Conservation (phyloP, 2,329 filamentous ascomycete species). For the Pseudopithomyces chartarum region DNA sequence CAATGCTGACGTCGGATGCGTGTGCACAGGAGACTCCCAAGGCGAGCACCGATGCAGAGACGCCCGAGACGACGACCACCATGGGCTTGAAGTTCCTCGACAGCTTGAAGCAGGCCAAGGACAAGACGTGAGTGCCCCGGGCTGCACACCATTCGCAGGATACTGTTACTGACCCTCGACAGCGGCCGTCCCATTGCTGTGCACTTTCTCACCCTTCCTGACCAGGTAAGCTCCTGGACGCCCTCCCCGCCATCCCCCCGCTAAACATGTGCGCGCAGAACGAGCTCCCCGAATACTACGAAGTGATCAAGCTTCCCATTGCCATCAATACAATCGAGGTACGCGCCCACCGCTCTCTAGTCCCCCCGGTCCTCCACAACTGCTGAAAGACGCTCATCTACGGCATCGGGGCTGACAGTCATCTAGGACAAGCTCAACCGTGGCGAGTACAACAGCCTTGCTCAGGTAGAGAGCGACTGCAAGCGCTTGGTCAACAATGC, state of each 20-base stretch:
- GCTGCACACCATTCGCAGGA: not conserved
- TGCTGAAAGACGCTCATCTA: not conserved
- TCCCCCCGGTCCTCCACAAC: not conserved
- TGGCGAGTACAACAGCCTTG: conserved; percentile 71
- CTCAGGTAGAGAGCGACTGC: conserved; percentile 79
- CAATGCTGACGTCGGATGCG: conserved; percentile 32
- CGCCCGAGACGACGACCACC: conserved; percentile 69
- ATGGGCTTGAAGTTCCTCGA: conserved; percentile 76
- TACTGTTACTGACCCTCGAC: conserved; percentile 29
- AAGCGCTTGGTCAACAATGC: conserved; percentile 88
- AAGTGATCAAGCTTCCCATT: conserved; percentile 76
- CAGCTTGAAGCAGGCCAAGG: conserved; percentile 74
- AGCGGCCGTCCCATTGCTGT: conserved; percentile 73
- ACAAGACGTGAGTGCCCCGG: conserved; percentile 72
- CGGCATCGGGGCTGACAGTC: conserved; percentile 19
- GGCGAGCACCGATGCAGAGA: conserved; percentile 53
- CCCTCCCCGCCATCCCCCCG: conserved; percentile 12
- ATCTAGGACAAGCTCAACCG: conserved; percentile 66
- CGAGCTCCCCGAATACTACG: conserved; percentile 75
- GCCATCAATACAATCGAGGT: conserved; percentile 77
- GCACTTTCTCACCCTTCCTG: conserved; percentile 75
- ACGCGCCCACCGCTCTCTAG: conserved; percentile 21
- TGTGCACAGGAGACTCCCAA: conserved; percentile 32
- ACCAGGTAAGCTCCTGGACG: conserved; percentile 49
- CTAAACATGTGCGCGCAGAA: conserved; percentile 47